Evolutionary conservation across 257 asterid species (phyloP).

Genomic region (Mitragyna speciosa): DNA sequence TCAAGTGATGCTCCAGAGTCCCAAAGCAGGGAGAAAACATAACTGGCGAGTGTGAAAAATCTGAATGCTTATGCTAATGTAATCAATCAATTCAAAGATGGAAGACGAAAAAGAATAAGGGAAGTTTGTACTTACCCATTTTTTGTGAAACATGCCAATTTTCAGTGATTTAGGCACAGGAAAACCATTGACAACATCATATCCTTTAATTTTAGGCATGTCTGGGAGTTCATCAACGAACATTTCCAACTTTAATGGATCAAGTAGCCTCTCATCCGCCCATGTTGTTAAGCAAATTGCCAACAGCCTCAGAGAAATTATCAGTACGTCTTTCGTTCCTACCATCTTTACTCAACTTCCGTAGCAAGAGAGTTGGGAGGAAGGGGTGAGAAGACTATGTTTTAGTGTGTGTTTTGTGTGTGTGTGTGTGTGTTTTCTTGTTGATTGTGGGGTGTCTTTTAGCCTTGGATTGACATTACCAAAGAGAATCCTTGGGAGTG

Average conservation of each 20-base stretch:
- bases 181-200: constrained; percentile 33
- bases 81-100: background rate
- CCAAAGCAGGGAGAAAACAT: background rate
- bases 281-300: constrained; percentile 25
- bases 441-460: background rate
- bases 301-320: constrained; percentile 13
- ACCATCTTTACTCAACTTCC: constrained; percentile 19
- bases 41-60: background rate
- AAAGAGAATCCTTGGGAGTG: constrained; percentile 12
- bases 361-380: background rate
- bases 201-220: constrained; percentile 71
- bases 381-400: background rate
- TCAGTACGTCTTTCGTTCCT: constrained; percentile 15
- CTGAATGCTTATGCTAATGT: background rate
- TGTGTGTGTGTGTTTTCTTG: background rate
- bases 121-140: constrained; percentile 52
- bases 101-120: background rate
- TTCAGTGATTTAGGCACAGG: constrained; percentile 39
- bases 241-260: constrained; percentile 49
- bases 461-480: background rate
- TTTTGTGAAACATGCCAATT: constrained; percentile 76
- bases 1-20: background rate
- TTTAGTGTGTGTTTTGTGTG: background rate
- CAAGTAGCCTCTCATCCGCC: constrained; percentile 39
- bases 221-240: constrained; percentile 72